These are phyloP conservation scores for Recurvomyces mirabilis DNA, from an alignment of 495 filamentous ascomycete genomes.

Conservation along the genomic window DNA sequence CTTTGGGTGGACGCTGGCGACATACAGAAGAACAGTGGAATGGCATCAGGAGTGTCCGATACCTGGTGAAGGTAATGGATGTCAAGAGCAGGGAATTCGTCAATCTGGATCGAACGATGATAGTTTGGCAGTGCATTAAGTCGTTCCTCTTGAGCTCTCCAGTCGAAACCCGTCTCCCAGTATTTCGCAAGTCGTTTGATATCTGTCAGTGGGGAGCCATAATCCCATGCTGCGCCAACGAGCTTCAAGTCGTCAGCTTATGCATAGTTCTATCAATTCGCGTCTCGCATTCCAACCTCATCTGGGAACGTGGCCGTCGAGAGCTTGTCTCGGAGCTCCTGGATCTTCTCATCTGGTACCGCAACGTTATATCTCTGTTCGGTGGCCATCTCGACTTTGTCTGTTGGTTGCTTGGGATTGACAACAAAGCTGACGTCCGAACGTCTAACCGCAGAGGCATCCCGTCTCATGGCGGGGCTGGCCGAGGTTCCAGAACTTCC, in stretches of 20 bases:
- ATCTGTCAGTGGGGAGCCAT: slow-evolving; percentile 41
- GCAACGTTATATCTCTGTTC: slow-evolving; percentile 35
- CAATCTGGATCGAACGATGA: slow-evolving; percentile 21
- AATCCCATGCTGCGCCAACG: slow-evolving; percentile 29
- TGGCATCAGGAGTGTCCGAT: slow-evolving; percentile 20
- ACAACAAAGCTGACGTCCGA: too few relatives aligned
- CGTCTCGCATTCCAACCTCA: slow-evolving; percentile 16
- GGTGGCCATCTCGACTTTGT: too few relatives aligned
- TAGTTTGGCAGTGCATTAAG: slow-evolving; percentile 32
- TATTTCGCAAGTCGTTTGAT: slow-evolving; percentile 40
- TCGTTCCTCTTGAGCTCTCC: slow-evolving; percentile 27
- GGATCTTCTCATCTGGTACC: slow-evolving; percentile 31
- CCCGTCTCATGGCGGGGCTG: too few relatives aligned
- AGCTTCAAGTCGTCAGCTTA: slow-evolving; percentile 29
- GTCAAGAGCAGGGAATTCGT: slow-evolving; percentile 28
- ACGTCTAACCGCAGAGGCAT: too few relatives aligned
- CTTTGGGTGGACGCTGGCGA: not conserved
- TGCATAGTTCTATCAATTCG: too few relatives aligned
- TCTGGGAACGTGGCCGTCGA: slow-evolving; percentile 31
- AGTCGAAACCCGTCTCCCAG: slow-evolving; percentile 38
- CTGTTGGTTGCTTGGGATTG: too few relatives aligned
- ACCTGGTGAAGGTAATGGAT: slow-evolving; percentile 32
- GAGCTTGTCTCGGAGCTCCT: slow-evolving; percentile 33
- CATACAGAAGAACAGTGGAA: slow-evolving; percentile 30
- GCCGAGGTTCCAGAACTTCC: too few relatives aligned